A percentile compares a stretch with the other conserved stretches of the same genome.
Evolutionary conservation across 2,329 filamentous ascomycete genomes (phyloP).

Genomic region (Didymella pinodella): DNA sequence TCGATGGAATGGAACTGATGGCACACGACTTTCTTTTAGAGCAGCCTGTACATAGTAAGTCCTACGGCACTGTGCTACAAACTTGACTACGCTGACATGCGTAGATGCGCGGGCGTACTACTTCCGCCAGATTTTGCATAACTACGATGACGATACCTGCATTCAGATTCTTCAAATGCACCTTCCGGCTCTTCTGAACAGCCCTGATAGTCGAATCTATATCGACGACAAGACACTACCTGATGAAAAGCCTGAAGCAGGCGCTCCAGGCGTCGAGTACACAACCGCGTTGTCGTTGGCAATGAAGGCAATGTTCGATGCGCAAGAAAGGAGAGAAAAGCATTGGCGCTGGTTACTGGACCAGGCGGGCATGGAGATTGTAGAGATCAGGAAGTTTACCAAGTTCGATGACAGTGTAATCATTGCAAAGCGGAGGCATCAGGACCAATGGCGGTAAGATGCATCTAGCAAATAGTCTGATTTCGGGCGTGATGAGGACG

Average conservation of each 20-base stretch:
- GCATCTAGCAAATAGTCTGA: background rate
- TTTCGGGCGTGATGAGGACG: too few relatives aligned
- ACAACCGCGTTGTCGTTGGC: constrained; percentile 5
- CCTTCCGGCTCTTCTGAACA: constrained; percentile 7
- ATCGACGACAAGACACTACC: constrained; percentile 11
- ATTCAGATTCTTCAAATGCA: constrained; percentile 21
- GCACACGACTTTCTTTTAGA: constrained; percentile 10
- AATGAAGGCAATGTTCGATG: constrained; percentile 5
- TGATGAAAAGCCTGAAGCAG: background rate
- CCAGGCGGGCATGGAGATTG: constrained; percentile 23
- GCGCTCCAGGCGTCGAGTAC: constrained; percentile 1
- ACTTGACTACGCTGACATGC: background rate
- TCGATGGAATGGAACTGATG: constrained; percentile 11
- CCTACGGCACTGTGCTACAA: background rate
- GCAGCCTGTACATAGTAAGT: constrained; percentile 12
- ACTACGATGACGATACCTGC: constrained; percentile 6
- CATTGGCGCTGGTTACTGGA: constrained; percentile 24
- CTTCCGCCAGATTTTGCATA: constrained; percentile 14
- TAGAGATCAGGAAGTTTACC: constrained; percentile 15
- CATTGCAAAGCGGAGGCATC: constrained; percentile 6
- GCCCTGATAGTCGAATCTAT: constrained; percentile 2
- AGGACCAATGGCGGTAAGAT: constrained; percentile 16
- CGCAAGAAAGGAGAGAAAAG: constrained; percentile 23
- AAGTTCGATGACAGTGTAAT: constrained; percentile 19
- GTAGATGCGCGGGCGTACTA: constrained; percentile 16